Evolutionary conservation across 306 rosid genomes (phyloP), one percentile per base, ranked within the genome.

Genomic region (Rubus idaeus): DNA sequence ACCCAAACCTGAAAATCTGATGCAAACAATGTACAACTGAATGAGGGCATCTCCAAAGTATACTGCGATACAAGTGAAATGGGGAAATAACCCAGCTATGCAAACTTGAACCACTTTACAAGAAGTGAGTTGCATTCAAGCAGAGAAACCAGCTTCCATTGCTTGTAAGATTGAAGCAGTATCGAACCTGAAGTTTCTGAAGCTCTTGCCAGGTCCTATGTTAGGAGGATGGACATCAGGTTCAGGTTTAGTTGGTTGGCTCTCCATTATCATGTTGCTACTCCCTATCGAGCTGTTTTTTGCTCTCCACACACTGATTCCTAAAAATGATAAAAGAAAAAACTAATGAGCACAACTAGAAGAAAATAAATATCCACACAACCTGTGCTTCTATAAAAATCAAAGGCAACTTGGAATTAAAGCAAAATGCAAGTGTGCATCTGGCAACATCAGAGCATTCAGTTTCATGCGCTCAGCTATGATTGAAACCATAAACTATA

Each of bases 271-370:
- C 46, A 77, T 74, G 78, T 79, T 83, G 83, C 88, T 84, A 68
- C 62, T 89, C 79, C 97, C 93, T 11, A 35, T 82, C 5, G 89
- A 90, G 78, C 79, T 68, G 83, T 78, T 89, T 83, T 91, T 95
- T 8, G 94, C 96, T 76, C 87, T 95, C 97, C 97, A 95, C 74
- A 92, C 89, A 40, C 84, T 82, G 63, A 90, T 72, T 77, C 94
- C 99, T 95, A 75, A 21, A 76, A 76, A 79, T 30, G 64, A 83
- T 75, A 12, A 74, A 58, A 71, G 44, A 79, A 12, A 41, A 79
- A 49, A 81, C 66, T 75, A 44, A 64, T 82, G 73, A 83, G 78
- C 61, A 47, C 70, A 79, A 71, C 61, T 56, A 30, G 50, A 35
- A 30, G 49, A 45, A 9, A 23, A 56, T 10, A 68, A 60, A 68